Evolutionary conservation across 768 basidiomycete species (phyloP), one percentile per base, ranked within the genome.

Genomic region (Russula sp.): DNA sequence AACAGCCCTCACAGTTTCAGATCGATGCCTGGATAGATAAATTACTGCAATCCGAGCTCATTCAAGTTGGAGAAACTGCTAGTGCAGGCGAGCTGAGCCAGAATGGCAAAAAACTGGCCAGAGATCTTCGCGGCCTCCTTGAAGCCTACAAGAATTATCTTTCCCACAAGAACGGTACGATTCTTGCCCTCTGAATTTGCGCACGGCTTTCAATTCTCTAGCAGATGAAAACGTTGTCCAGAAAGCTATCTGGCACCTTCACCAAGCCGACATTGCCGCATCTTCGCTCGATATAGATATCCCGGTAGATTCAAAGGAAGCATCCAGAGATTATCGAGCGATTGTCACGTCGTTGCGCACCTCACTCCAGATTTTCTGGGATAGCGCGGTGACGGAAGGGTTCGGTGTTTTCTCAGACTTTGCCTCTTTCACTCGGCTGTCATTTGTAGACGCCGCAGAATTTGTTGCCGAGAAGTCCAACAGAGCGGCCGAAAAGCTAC

Each of bases 391-490:
- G 0, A 77, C 80, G 4, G 87, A 88, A 71, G 81, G 83, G 16
- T 74, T 76, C 49, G 79, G 79, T 38, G 75, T 88, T 28, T 76
- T 87, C 67, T 74, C 78, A 59, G 88, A 90, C 72, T 81, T 89
- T 68, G 78, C 85, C 6, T 88, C 87, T 32, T 84, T 89, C 67
- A 68, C 79, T 1, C 83, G 89, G 0, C 79, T 88, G 34, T 80
- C 85, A 2, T 74, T 89, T 50, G 87, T 88, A 0, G 86, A 90
- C 61, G 80, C 83, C 0, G 87, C 87, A 0, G 87, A 87, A 57
- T 73, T 80, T 20, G 63, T 89, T 22, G 83, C 88, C 67, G 69
- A 72, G 0, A 77, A 79, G 57, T 89, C 87, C 0, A 75, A 77
- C 3, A 66, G 70, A 1, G 79, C 84, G 0, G 87, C 87, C 61